These are phyloP conservation scores for Xylariaceae sp. DNA, from an alignment of 2,329 filamentous ascomycete genomes.

Conservation along the genomic window DNA sequence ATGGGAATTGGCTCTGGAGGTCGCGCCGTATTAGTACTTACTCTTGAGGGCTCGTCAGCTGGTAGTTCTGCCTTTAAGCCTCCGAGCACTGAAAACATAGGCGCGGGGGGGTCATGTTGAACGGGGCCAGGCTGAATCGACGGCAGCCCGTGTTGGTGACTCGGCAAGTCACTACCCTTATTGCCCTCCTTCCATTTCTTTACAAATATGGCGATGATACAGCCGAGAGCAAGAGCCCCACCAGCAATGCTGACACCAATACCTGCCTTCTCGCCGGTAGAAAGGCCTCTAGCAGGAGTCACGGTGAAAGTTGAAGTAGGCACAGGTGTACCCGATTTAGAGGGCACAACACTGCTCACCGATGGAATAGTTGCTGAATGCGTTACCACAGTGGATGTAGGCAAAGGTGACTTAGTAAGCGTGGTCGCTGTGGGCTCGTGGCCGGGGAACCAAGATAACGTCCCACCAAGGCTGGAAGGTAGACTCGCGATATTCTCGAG, in stretches of 20 bases:
- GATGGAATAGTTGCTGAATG: background rate
- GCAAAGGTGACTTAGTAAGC: background rate
- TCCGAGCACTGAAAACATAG: background rate
- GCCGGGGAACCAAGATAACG: conserved; percentile 17
- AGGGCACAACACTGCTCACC: background rate
- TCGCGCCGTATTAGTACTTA: background rate
- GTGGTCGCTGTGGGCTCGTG: conserved; percentile 8
- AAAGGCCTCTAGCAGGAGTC: background rate
- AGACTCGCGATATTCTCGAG: conserved; percentile 19
- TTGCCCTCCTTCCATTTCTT: conserved; percentile 3
- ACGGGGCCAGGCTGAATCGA: background rate
- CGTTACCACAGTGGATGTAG: conserved; percentile 1
- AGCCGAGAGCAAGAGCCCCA: conserved; percentile 5
- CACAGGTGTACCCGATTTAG: background rate
- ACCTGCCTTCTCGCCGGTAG: conserved; percentile 12
- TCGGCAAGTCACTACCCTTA: background rate
- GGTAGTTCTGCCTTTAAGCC: conserved; percentile 20
- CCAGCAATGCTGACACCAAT: conserved; percentile 15
- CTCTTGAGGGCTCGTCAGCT: conserved; percentile 11
- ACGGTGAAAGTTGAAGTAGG: background rate
- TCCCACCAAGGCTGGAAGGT: conserved; percentile 8
- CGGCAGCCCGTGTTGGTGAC: background rate
- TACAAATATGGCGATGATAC: conserved; percentile 8
- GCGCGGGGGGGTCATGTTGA: background rate
- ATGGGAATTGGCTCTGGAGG: conserved; percentile 2